phyloP scores from a whole-genome alignment of 2,329 filamentous ascomycete genomes.

The Bipolaris oryzae region DNA sequence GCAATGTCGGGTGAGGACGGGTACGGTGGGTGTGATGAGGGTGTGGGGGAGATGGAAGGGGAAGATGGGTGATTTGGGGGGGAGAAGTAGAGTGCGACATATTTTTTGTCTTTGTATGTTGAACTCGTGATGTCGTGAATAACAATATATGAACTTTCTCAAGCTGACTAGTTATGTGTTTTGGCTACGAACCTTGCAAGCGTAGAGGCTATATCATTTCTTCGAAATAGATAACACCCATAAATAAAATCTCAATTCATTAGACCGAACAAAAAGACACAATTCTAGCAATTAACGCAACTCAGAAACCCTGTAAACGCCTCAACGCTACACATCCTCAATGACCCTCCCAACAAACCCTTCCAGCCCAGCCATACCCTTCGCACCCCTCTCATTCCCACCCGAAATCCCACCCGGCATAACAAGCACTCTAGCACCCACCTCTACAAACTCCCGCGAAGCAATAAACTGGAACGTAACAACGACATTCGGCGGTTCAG shows the following conservation, averaged over 20 bases:
- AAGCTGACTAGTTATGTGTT: too few relatives aligned
- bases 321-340: constrained; percentile 11
- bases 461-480: constrained; percentile 71
- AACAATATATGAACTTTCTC: too few relatives aligned
- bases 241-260: too few relatives aligned
- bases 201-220: too few relatives aligned
- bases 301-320: neutral
- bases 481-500: constrained; percentile 45
- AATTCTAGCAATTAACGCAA: neutral
- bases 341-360: constrained; percentile 72
- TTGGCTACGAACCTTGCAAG: too few relatives aligned
- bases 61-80: neutral
- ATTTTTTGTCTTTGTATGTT: neutral
- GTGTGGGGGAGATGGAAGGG: neutral
- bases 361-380: constrained; percentile 65
- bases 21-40: constrained; percentile 1
- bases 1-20: constrained; percentile 22
- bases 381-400: constrained; percentile 58
- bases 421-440: constrained; percentile 72
- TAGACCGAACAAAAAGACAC: too few relatives aligned
- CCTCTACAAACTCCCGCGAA: constrained; percentile 74
- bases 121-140: neutral
- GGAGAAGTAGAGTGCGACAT: constrained; percentile 6
- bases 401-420: constrained; percentile 69
- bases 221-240: too few relatives aligned